Conservation (phyloP, 768 basidiomycete species). For the Amanita fuliginea region DNA sequence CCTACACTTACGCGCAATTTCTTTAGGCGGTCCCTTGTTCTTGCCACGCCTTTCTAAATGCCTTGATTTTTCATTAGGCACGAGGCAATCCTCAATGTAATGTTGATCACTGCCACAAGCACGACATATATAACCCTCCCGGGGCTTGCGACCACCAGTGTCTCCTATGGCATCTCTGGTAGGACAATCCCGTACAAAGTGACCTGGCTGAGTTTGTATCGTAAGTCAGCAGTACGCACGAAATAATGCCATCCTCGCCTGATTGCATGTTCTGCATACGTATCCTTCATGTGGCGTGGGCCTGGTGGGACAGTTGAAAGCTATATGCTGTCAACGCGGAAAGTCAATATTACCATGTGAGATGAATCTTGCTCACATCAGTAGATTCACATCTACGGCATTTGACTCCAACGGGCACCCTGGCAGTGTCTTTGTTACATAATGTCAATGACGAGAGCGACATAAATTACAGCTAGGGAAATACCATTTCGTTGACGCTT, state of each 20-base stretch:
- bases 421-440: slow-evolving; percentile 26
- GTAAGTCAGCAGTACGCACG: not conserved
- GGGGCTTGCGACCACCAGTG: slow-evolving; percentile 76
- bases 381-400: slow-evolving; percentile 69
- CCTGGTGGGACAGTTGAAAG: slow-evolving; percentile 66
- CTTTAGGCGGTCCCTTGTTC: slow-evolving; percentile 52
- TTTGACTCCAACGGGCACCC: slow-evolving; percentile 61
- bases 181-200: slow-evolving; percentile 86
- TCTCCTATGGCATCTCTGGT: slow-evolving; percentile 68
- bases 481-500: slow-evolving; percentile 50
- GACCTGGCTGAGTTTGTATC: slow-evolving; percentile 44
- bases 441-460: slow-evolving; percentile 11
- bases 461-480: not conserved
- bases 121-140: slow-evolving; percentile 79
- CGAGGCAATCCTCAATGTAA: slow-evolving; percentile 79
- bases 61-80: slow-evolving; percentile 41
- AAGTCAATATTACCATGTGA: slow-evolving; percentile 3
- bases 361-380: slow-evolving; percentile 35
- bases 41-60: slow-evolving; percentile 29
- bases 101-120: slow-evolving; percentile 85
- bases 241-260: slow-evolving; percentile 26
- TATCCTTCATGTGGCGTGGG: slow-evolving; percentile 75
- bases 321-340: slow-evolving; percentile 46
- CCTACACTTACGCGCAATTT: slow-evolving; percentile 63
- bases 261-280: slow-evolving; percentile 76